Base-by-base conservation (phyloP, 2,329 filamentous ascomycete genomes). In the Colletotrichum spaethianum region DNA sequence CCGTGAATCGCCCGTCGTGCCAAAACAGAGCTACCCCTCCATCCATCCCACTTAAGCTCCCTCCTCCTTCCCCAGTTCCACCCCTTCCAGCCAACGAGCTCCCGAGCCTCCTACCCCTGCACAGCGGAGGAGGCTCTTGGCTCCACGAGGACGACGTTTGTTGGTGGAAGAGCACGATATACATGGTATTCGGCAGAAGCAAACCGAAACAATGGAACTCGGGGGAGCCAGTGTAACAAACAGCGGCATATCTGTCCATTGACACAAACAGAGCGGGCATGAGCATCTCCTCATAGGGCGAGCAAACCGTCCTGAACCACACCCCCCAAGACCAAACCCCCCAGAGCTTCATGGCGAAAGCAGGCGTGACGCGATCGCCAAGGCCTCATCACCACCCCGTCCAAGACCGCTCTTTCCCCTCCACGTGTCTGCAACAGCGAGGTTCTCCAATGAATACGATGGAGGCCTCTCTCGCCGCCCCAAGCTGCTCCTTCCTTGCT, bases 351-450 rank as follows among this genome's bases (percentile, higher is more conserved):
- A 28, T 40, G n/a, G 9, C 60, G 11, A 28, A 63, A 11, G 16
- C 42, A 26, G 31, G n/a, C 65, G 56, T 70, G 67, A 67, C 63
- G 63, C 56, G 38, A 70, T 70, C 55, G 67, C 63, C 67, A 62
- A 70, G 67, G 31, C 23, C 16, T 28, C 42, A 42, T 26, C 40
- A 62, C 40, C 33, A 46, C 62, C 33, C 23, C 56, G 31, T 33
- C 59, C 69, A 72, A 64, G 59, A 63, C 70, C 65, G 70, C 70
- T 40, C 31, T 64, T 70, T 68, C 38, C 42, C 57, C 65, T 72
- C 65, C 65, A 72, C 70, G 70, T 72, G 70, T 72, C 67, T 63
- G 44, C 18, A 38, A 38, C 53, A 18, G 16, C 23, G 28, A 53
- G 5, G 14, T 23, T 60, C 36, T 36, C 44, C 69, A 63, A 23